These are phyloP conservation scores for Terfezia claveryi DNA, from an alignment of 495 filamentous ascomycete species.

Conservation along the genomic window DNA sequence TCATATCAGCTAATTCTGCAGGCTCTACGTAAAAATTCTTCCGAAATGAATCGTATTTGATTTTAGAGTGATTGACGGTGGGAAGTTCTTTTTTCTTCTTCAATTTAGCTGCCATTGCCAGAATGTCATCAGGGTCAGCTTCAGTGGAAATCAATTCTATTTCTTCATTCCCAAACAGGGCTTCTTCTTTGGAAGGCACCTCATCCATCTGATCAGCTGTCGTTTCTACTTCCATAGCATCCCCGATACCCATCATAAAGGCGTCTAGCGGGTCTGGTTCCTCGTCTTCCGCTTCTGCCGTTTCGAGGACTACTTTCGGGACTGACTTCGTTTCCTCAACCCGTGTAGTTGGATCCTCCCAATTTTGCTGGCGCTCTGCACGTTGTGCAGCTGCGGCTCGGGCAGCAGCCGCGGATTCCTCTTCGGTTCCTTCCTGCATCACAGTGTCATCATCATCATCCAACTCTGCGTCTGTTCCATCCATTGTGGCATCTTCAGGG, in stretches of 20 bases:
- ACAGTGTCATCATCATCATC: conserved; percentile 56
- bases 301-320: conserved; percentile 9
- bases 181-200: conserved; percentile 28
- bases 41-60: conserved; percentile 65
- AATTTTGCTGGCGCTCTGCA: conserved; percentile 37
- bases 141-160: conserved; percentile 52
- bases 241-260: conserved; percentile 71
- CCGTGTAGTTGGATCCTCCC: conserved; percentile 17
- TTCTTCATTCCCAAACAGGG: conserved; percentile 61
- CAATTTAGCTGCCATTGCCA: conserved; percentile 62
- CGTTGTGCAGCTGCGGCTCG: conserved; percentile 56
- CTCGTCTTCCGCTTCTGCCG: conserved; percentile 38
- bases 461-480: conserved; percentile 21
- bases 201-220: conserved; percentile 41
- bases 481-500: conserved; percentile 27
- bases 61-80: conserved; percentile 57
- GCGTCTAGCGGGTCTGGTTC: conserved; percentile 77
- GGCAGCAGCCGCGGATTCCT: conserved; percentile 66
- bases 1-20: conserved; percentile 60
- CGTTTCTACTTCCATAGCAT: conserved; percentile 26
- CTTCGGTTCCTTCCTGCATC: conserved; percentile 58
- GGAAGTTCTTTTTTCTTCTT: conserved; percentile 96
- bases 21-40: conserved; percentile 92
- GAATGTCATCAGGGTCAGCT: conserved; percentile 56
- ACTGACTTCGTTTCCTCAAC: conserved; percentile 19